Conservation (phyloP, 2,329 filamentous ascomycete genomes). For the Stenocarpella maydis region DNA sequence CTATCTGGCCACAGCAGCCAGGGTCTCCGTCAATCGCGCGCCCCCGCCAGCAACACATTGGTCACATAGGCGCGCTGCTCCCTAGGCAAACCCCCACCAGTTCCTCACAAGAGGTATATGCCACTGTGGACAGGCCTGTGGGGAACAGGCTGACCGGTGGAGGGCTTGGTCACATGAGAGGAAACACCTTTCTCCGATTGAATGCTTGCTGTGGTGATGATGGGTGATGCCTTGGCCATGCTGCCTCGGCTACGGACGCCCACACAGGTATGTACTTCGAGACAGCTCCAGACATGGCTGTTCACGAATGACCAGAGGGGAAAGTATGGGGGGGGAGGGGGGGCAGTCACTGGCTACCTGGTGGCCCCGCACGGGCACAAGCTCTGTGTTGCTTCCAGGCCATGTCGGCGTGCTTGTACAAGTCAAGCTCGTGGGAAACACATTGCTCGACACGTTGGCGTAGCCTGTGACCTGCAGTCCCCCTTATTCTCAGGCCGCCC, state of each 20-base stretch:
- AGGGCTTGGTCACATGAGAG: background rate
- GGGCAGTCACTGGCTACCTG: conserved; percentile 28
- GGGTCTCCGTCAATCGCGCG: conserved; percentile 2
- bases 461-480: conserved; percentile 47
- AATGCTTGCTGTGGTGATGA: background rate
- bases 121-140: background rate
- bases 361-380: conserved; percentile 37
- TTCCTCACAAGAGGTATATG: conserved; percentile 22
- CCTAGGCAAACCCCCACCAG: conserved; percentile 30
- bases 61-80: conserved; percentile 18
- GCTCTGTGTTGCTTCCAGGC: conserved; percentile 48
- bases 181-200: background rate
- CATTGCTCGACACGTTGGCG: conserved; percentile 46
- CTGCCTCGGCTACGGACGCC: conserved; percentile 2
- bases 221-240: background rate
- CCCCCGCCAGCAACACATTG: conserved; percentile 20
- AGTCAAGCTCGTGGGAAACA: conserved; percentile 49
- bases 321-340: background rate
- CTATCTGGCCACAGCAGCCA: conserved; percentile 19
- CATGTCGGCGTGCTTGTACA: conserved; percentile 51
- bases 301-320: background rate
- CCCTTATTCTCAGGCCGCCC: conserved; percentile 43
- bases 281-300: background rate
- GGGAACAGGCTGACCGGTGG: background rate
- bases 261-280: background rate